These are phyloP conservation scores for Fusarium proliferatum DNA, from an alignment of 2,329 filamentous ascomycete genomes.

Conservation along the genomic window DNA sequence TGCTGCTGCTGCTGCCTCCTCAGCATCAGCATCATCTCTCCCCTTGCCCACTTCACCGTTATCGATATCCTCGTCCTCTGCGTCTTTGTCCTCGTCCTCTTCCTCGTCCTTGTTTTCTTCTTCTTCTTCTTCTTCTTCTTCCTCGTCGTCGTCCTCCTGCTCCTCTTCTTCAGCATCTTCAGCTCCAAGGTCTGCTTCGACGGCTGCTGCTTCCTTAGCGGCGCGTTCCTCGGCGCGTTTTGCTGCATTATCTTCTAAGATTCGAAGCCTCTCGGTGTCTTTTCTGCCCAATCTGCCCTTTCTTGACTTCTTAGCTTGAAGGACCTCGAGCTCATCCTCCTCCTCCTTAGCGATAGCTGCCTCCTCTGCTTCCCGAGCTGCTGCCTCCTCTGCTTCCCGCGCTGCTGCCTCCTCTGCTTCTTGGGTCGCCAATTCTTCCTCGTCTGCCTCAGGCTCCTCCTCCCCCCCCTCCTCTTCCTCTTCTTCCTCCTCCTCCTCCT, in stretches of 20 bases:
- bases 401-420: slow-evolving; percentile 38
- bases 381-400: slow-evolving; percentile 36
- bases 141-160: neutral
- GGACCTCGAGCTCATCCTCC: slow-evolving; percentile 25
- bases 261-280: slow-evolving; percentile 37
- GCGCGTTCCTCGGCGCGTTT: slow-evolving; percentile 34
- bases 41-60: neutral
- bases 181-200: neutral
- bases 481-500: neutral
- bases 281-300: slow-evolving; percentile 42
- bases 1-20: neutral
- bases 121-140: slow-evolving; percentile 41
- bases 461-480: rapidly evolving
- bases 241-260: slow-evolving; percentile 35
- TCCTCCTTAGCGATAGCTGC: slow-evolving; percentile 29
- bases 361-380: slow-evolving; percentile 29
- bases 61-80: neutral
- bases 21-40: neutral
- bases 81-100: neutral
- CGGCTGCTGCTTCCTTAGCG: slow-evolving; percentile 35
- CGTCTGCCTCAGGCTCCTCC: neutral
- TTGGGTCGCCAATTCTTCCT: neutral
- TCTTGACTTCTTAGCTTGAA: slow-evolving; percentile 38
- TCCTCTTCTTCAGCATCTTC: slow-evolving; percentile 43
- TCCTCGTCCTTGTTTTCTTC: slow-evolving; percentile 1